Conservation (phyloP, 495 filamentous ascomycete genomes). For the Aspergillus bridgeri region DNA sequence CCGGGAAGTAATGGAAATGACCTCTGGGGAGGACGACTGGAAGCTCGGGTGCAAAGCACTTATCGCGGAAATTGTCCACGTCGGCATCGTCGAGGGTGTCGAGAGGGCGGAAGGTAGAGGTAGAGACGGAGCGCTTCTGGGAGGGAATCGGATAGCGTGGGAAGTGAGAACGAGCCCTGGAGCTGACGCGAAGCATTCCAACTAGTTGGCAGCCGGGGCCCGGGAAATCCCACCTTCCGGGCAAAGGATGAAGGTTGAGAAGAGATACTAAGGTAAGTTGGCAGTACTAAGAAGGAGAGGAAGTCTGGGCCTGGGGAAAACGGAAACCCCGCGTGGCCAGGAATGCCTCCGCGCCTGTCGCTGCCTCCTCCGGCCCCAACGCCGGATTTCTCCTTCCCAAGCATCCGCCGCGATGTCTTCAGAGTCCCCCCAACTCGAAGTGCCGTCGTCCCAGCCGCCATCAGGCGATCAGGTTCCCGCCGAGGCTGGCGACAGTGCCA, state of each 20-base stretch:
- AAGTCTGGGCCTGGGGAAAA: conserved; percentile 30
- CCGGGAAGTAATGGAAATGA: conserved; percentile 45
- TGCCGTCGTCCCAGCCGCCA: conserved; percentile 20
- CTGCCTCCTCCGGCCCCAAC: conserved; percentile 15
- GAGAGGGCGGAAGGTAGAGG: conserved; percentile 26
- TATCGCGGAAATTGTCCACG: conserved; percentile 46
- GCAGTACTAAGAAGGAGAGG: too few species aligned
- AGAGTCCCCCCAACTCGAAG: conserved; percentile 36
- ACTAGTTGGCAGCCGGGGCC: too few species aligned
- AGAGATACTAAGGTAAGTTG: too few species aligned
- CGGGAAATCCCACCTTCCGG: conserved; percentile 1
- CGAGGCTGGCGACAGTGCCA: conserved; percentile 31
- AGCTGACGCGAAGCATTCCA: too few species aligned
- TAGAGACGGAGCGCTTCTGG: too few species aligned
- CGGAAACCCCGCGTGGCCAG: conserved; percentile 37
- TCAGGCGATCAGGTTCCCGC: conserved; percentile 24
- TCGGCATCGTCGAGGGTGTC: conserved; percentile 26
- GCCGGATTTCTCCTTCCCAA: conserved; percentile 7
- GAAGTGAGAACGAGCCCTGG: background rate
- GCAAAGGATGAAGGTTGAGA: background rate
- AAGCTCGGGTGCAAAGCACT: conserved; percentile 43
- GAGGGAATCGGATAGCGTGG: background rate
- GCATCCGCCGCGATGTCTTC: conserved; percentile 32
- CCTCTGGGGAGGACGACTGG: conserved; percentile 48
- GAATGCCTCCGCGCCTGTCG: conserved; percentile 44